A percentile compares a stretch with the other conserved stretches of the same genome.
Evolutionary conservation across 441 rosid genomes (phyloP).

Genomic region (Jatropha multifida): DNA sequence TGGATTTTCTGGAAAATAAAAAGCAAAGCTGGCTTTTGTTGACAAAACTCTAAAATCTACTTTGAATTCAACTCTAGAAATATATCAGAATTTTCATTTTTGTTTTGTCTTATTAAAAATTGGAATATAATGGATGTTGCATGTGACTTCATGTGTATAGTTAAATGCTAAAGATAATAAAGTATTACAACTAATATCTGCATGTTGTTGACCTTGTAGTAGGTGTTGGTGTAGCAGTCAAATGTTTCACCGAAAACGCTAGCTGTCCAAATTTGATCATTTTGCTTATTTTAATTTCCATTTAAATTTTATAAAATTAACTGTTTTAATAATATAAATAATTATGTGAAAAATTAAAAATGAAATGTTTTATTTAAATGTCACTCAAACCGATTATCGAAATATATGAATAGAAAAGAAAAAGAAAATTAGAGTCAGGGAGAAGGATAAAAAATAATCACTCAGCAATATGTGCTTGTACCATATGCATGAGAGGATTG

Average conservation of each 20-base stretch:
- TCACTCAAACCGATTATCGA: too few relatives aligned
- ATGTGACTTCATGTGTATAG: not conserved
- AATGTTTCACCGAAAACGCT: not conserved
- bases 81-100: not conserved
- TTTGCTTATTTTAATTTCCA: not conserved
- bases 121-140: not conserved
- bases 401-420: too few relatives aligned
- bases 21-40: not conserved
- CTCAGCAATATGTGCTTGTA: not conserved
- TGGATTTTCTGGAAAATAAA: not conserved
- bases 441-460: too few relatives aligned
- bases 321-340: too few relatives aligned
- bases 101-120: not conserved
- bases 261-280: slow-evolving; percentile 5
- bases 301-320: too few relatives aligned
- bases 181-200: not conserved
- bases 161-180: not conserved
- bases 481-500: not conserved
- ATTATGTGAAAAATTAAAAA: too few relatives aligned
- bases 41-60: not conserved
- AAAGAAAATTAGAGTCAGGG: too few relatives aligned
- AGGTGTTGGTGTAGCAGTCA: not conserved
- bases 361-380: too few relatives aligned
- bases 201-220: not conserved
- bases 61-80: slow-evolving; percentile 7